phyloP scores from a whole-genome alignment of 768 basidiomycete genomes.

The Mrakia frigida region DNA sequence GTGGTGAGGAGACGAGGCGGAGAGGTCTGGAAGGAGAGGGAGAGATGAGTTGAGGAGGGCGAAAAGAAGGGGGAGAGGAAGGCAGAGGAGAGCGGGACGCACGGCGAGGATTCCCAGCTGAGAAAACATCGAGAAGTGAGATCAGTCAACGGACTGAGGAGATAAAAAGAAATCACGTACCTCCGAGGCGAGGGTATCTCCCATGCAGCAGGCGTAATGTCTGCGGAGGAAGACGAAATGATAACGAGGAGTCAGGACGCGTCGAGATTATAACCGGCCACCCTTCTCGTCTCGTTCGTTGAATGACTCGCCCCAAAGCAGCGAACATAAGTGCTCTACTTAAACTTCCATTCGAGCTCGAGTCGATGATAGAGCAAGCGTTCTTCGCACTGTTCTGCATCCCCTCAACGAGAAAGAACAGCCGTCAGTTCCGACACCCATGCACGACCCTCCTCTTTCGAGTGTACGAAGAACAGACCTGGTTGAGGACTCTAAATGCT shows the following conservation, averaged over 20 bases:
- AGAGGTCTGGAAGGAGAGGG: constrained; percentile 55
- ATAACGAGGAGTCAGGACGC: not conserved
- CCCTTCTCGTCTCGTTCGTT: not conserved
- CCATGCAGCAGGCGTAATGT: constrained; percentile 82
- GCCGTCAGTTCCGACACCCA: not conserved
- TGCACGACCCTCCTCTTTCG: no score
- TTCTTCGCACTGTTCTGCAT: not conserved
- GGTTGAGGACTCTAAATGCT: not conserved
- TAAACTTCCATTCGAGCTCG: not conserved
- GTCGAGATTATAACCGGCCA: not conserved
- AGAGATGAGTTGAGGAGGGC: not conserved
- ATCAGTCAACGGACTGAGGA: no score
- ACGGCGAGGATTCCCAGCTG: constrained; percentile 4
- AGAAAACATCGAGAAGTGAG: no score
- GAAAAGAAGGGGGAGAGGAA: not conserved
- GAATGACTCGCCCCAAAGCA: not conserved
- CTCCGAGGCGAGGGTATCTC: constrained; percentile 89
- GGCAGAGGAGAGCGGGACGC: not conserved
- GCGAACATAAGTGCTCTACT: not conserved
- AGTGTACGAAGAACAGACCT: not conserved
- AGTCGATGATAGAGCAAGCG: not conserved
- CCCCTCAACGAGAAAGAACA: not conserved
- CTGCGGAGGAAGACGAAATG: constrained; percentile 47
- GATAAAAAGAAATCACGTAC: constrained; percentile 32
- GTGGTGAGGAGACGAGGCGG: constrained; percentile 74